Evolutionary conservation across 2,329 filamentous ascomycete species (phyloP).

Genomic region (Chaetomium sp.): DNA sequence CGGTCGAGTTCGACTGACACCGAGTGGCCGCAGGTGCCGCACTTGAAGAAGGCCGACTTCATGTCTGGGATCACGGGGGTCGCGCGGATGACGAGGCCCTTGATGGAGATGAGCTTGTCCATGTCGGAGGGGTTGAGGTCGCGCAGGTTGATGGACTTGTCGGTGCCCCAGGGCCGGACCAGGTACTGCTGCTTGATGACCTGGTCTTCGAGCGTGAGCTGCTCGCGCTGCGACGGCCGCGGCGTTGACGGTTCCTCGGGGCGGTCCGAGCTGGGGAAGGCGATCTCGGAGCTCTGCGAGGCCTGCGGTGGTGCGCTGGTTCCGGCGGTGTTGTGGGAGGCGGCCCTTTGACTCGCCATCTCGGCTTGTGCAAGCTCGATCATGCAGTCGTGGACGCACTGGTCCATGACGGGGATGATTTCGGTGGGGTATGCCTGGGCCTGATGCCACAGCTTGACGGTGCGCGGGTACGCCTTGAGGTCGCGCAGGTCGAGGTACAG

Average conservation of each 20-base stretch:
- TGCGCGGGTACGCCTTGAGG: constrained; percentile 86
- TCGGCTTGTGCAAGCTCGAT: constrained; percentile 79
- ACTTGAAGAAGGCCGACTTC: constrained; percentile 98
- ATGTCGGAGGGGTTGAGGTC: constrained; percentile 94
- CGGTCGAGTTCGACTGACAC: constrained; percentile 88
- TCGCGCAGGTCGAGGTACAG: constrained; percentile 87
- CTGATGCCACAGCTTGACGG: constrained; percentile 91
- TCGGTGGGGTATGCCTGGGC: constrained; percentile 90
- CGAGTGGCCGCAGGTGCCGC: constrained; percentile 86
- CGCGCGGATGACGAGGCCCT: constrained; percentile 90
- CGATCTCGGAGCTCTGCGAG: constrained; percentile 64
- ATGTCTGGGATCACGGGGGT: constrained; percentile 97
- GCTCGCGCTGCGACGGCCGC: constrained; percentile 38
- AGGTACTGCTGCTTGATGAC: constrained; percentile 76
- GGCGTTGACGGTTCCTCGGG: constrained; percentile 46
- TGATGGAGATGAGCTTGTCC: constrained; percentile 91
- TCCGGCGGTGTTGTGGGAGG: constrained; percentile 49
- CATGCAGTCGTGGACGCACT: constrained; percentile 88
- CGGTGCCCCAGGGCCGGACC: constrained; percentile 82
- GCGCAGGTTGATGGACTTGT: constrained; percentile 81
- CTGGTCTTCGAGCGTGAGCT: constrained; percentile 65
- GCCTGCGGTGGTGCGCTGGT: constrained; percentile 39
- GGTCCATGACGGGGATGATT: constrained; percentile 95
- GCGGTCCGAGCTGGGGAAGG: constrained; percentile 73
- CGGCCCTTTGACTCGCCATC: constrained; percentile 58